Conservation (phyloP, 176 grass and related monocot species). For the Eremochloa ophiuroides region DNA sequence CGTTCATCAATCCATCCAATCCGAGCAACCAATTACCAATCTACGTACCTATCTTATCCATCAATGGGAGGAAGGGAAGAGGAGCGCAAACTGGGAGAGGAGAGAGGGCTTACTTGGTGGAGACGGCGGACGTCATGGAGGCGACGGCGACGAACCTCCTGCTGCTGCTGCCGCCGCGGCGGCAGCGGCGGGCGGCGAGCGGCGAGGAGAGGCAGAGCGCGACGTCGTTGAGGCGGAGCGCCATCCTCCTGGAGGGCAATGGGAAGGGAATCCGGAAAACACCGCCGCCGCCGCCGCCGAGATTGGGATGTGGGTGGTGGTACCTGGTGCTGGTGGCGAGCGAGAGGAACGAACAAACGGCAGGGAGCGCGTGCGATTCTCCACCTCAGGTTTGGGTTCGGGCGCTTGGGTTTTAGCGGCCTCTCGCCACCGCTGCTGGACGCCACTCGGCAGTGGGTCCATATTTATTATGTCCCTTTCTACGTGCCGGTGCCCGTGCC, state of each 20-base stretch:
- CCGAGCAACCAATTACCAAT: background rate
- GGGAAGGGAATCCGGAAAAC: background rate
- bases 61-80: background rate
- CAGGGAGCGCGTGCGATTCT: slow-evolving; percentile 7
- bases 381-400: slow-evolving; percentile 24
- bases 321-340: background rate
- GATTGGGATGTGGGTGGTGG: slow-evolving; percentile 27
- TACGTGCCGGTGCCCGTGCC: background rate
- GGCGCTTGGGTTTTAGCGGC: slow-evolving; percentile 8
- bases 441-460: background rate
- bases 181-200: slow-evolving; percentile 15
- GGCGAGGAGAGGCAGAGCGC: slow-evolving; percentile 19
- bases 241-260: slow-evolving; percentile 50
- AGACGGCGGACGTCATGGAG: slow-evolving; percentile 27
- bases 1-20: slow-evolving; percentile 3
- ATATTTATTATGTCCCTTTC: background rate
- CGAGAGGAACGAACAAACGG: background rate
- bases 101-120: slow-evolving; percentile 34
- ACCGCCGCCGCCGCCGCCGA: background rate
- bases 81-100: background rate
- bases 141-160: slow-evolving; percentile 42
- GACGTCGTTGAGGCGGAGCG: slow-evolving; percentile 44
- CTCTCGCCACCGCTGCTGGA: background rate
- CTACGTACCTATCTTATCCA: background rate
- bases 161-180: background rate